Base-by-base conservation (phyloP, 139 green algal genomes). In the Chlorella sp. region DNA sequence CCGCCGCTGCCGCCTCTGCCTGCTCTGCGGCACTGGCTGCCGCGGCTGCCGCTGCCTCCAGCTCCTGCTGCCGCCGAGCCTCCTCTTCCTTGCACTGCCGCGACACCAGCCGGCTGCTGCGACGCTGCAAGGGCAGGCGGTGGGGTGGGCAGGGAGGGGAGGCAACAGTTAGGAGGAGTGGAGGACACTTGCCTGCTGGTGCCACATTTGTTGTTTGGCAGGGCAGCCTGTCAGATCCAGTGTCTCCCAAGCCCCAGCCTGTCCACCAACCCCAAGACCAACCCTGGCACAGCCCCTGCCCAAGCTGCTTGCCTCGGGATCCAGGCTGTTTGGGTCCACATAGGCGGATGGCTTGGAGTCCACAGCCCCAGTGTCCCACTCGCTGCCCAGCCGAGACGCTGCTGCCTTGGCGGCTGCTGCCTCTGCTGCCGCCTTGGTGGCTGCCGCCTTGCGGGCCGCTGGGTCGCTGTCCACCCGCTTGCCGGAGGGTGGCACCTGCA, bases 41-140 rank as follows among this genome's bases (percentile, higher is more conserved):
- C 1, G 34, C 69, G 1, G 56, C 77, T 1, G 72, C 68, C 24
- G 69, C 28, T 36, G 51, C 81, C 28, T 65, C 43, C 20, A 76
- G 56, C 30, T 87, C 80, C 44, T n/a, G 43, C 76, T 75, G 48
- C 51, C 67, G 74, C 74, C 73, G 30, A 26, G 41, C 26, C 51
- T 84, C 81, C 38, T 82, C 81, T 54, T 86, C 74, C 81, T 76
- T 87, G 54, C 36, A 36, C 34, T 43, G 48, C 36, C 81, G 81
- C 5, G 81, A 76, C 40, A 84, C 75, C 38, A 89, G 65, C 1
- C 86, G 81, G 80, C 86, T 87, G 81, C 79, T 86, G 69, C 83
- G 83, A 7, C 83, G 73, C 83, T 86, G 81, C 81, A 81, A 32
- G 28, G 22, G 51, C 30, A 54, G 44, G n/a, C 22, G 24, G 32